Base-by-base conservation (phyloP, 495 filamentous ascomycete species). In the Aspergillus homomorphus region DNA sequence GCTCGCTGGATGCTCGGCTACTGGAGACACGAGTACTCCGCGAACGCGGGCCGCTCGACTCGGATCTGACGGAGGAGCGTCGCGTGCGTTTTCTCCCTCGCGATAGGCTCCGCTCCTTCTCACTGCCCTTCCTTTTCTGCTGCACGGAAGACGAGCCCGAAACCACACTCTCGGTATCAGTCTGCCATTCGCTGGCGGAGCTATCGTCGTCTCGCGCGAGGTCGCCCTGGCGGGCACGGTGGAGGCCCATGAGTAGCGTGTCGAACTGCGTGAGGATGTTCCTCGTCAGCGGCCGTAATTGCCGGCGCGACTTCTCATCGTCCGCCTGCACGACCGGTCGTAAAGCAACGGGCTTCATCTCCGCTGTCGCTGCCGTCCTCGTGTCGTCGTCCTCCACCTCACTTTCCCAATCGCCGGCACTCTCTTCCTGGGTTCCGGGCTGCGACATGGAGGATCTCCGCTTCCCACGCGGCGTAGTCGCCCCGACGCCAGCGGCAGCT, bases 261-360 rank as follows among this genome's bases (percentile, higher is more conserved):
- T 94, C 89, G 5, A 96, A 61, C 22, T 84, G 77, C 0, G 78
- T 65, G 20, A 94, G 76, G 9, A 91, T 80, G 61, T 86, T 83
- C 12, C 85, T 80, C 6, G 86, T 73, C 2, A 82, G 77, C 0
- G 90, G 89, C 10, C 81, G 79, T 19, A 93, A 66, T 38, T 92
- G 75, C 5, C 61, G 65, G 33, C 79, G 72, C 5, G 87, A 85
- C 44, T 71, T 62, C 9, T 88, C 86, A 48, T 93, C 90, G 56
- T 89, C 84, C 6, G 78, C 70, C 54, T 84, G 76, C 10, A 83
- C 53, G 0, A 75, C 71, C 1, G 81, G 78, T 20, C 64, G 67
- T 49, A 72, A 61, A n/a, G 61, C 12, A 5, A 38, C 33, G 43
- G n/a, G 28, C 46, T 16, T 68, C 61, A n/a, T 61, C 54, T 6